Evolutionary conservation across 75 land plant genomes (phyloP), one percentile per base, ranked within the genome.

Genomic region (Azolla pinnata): DNA sequence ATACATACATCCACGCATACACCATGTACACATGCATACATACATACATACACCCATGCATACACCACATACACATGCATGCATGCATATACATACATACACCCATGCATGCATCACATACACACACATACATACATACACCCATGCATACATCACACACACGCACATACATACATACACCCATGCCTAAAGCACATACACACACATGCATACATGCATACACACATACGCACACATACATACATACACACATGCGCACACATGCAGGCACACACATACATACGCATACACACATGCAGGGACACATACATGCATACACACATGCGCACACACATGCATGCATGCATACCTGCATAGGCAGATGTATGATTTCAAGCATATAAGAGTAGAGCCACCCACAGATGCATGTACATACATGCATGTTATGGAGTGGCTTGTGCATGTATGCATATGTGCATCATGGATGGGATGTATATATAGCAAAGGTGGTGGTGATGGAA

Each of bases 311-410:
- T 18, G 18, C 51, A 48, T 18, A 48, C 51, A 48, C 21, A 20
- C 51, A 48, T 48, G 21, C 51, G 19, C 19, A 20, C 51, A 48
- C 19, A 18, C 51, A 48, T 48, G 51, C 51, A 48, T 48, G 21
- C 18, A 48, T 48, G 51, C 42, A 38, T 38, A 38, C 42, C 7
- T 38, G 42, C 42, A 38, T 38, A 38, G n/a, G n/a, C n/a, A n/a
- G n/a, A n/a, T n/a, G n/a, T n/a, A n/a, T n/a, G n/a, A n/a, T n/a
- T n/a, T n/a, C n/a, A n/a, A n/a, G n/a, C n/a, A n/a, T n/a, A n/a
- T n/a, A n/a, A n/a, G n/a, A n/a, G n/a, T n/a, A n/a, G n/a, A n/a
- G n/a, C n/a, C n/a, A n/a, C n/a, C n/a, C n/a, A n/a, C n/a, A n/a
- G n/a, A n/a, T n/a, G n/a, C n/a, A n/a, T n/a, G n/a, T n/a, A n/a